These are phyloP conservation scores for Claviceps humidiphila DNA, from an alignment of 2,329 filamentous ascomycete genomes.

Conservation along the genomic window DNA sequence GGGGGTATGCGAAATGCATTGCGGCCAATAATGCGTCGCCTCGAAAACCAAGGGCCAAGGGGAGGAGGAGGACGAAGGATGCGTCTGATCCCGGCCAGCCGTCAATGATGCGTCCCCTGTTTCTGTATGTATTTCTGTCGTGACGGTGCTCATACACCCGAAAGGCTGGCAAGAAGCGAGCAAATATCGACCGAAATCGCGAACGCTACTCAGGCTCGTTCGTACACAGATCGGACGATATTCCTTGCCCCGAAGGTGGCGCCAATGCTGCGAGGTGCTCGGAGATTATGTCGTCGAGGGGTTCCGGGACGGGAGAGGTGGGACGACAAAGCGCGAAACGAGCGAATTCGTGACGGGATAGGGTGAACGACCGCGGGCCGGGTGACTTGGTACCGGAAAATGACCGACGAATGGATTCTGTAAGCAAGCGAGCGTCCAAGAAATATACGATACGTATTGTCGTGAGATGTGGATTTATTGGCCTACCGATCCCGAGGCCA, in stretches of 20 bases:
- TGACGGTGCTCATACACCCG: background rate
- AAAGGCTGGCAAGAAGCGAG: background rate
- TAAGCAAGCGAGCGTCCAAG: background rate
- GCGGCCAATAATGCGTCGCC: conserved; percentile 12
- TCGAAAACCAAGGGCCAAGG: background rate
- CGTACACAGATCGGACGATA: background rate
- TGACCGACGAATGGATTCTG: background rate
- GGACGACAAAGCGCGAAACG: background rate
- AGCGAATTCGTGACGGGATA: background rate
- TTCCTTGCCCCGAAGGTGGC: background rate
- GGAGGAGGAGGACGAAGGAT: background rate
- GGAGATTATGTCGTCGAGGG: background rate
- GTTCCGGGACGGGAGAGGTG: background rate
- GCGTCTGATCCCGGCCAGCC: background rate
- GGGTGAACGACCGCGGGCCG: background rate
- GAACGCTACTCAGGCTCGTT: background rate
- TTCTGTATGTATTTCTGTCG: background rate
- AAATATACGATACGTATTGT: background rate
- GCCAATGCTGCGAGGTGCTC: background rate
- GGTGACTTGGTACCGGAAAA: background rate
- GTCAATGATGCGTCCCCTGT: background rate
- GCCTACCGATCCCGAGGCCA: too few relatives aligned
- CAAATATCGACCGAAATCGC: background rate
- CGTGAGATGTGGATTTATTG: too few relatives aligned
- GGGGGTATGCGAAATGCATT: conserved; percentile 86